Percentiles rank a stretch among this genome's conserved stretches.
Conservation (phyloP, 2,329 filamentous ascomycete species). For the Gnomoniopsis sp. region DNA sequence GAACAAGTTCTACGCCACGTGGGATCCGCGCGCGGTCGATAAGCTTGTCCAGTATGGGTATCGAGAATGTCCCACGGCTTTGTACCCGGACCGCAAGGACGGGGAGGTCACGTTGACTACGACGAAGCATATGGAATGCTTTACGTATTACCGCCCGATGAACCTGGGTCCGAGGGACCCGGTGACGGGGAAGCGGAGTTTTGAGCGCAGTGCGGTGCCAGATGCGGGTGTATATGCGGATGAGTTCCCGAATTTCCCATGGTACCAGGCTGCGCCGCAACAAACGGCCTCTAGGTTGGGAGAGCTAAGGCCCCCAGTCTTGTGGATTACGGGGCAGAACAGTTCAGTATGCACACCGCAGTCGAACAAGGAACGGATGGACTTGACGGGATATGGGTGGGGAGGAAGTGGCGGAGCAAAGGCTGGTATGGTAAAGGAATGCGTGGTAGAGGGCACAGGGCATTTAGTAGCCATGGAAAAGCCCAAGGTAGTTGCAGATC, state of each 20-base stretch:
- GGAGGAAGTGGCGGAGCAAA: conserved; percentile 64
- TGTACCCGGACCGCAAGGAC: conserved; percentile 45
- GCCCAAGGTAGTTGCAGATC: conserved; percentile 61
- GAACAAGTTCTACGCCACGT: conserved; percentile 73
- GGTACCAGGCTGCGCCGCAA: conserved; percentile 66
- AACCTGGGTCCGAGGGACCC: conserved; percentile 39
- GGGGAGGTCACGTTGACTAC: conserved; percentile 70
- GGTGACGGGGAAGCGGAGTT: conserved; percentile 31
- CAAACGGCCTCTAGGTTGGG: conserved; percentile 56
- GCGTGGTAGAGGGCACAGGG: conserved; percentile 62
- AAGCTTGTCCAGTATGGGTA: conserved; percentile 71
- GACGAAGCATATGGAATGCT: conserved; percentile 83
- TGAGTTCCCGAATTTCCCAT: conserved; percentile 40
- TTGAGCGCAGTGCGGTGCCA: conserved; percentile 38
- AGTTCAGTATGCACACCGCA: conserved; percentile 54
- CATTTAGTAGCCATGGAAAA: conserved; percentile 85
- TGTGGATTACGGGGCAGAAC: conserved; percentile 66
- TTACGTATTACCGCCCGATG: conserved; percentile 68
- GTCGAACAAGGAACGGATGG: conserved; percentile 56
- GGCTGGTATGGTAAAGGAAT: conserved; percentile 65
- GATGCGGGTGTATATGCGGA: conserved; percentile 41
- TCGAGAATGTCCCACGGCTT: conserved; percentile 64
- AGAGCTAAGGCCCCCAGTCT: conserved; percentile 58
- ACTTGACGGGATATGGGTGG: conserved; percentile 59
- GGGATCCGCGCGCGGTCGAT: conserved; percentile 79